These are phyloP conservation scores for Sarocladium strictum DNA, from an alignment of 2,329 filamentous ascomycete species.

Conservation along the genomic window DNA sequence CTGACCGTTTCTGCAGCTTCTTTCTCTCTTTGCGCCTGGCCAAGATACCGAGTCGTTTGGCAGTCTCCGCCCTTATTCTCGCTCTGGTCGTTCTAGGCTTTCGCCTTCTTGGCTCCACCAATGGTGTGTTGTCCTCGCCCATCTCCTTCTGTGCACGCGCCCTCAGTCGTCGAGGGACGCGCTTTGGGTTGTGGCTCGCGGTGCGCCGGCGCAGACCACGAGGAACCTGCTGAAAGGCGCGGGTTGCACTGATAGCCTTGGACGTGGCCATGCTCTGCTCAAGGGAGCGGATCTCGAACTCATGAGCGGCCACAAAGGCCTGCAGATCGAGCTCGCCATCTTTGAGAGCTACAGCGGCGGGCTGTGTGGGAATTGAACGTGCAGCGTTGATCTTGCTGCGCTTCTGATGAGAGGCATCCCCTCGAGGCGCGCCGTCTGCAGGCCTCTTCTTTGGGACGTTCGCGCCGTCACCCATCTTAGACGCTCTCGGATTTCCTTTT, in stretches of 20 bases:
- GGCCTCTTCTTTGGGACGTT: background rate
- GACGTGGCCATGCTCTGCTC: constrained; percentile 76
- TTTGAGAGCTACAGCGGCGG: constrained; percentile 43
- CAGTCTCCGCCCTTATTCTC: constrained; percentile 67
- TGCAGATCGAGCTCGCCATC: constrained; percentile 81
- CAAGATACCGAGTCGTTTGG: constrained; percentile 61
- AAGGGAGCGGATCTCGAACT: constrained; percentile 83
- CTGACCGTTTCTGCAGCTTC: constrained; percentile 25
- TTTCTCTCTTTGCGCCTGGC: constrained; percentile 50
- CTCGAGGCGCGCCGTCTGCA: background rate
- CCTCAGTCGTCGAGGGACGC: constrained; percentile 73
- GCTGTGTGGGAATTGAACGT: constrained; percentile 44
- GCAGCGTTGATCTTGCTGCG: constrained; percentile 41
- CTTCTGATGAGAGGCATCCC: constrained; percentile 24
- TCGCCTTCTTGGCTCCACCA: constrained; percentile 58
- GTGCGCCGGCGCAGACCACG: constrained; percentile 78
- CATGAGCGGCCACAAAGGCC: constrained; percentile 75
- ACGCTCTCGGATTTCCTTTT: background rate
- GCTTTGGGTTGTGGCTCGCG: constrained; percentile 91
- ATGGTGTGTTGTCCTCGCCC: constrained; percentile 85
- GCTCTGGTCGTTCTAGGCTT: constrained; percentile 53
- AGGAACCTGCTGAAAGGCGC: constrained; percentile 89
- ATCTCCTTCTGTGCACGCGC: constrained; percentile 67
- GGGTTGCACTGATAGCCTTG: constrained; percentile 53
- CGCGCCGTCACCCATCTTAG: constrained; percentile 2